phyloP scores from a whole-genome alignment of 495 filamentous ascomycete species.

The Neurospora intermedia region DNA sequence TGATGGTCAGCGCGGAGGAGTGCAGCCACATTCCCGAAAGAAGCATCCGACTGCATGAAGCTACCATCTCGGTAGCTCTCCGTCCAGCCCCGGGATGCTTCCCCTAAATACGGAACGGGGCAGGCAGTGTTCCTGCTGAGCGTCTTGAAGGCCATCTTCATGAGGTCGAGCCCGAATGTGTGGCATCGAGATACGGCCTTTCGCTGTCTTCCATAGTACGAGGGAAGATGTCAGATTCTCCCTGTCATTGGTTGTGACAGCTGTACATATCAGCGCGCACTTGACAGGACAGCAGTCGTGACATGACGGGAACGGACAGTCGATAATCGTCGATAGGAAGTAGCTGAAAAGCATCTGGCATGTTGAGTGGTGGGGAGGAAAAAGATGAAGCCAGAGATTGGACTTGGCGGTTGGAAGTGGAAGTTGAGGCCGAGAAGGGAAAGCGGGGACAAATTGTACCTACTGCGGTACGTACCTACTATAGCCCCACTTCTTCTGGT shows the following conservation, averaged over 20 bases:
- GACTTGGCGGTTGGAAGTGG: not conserved
- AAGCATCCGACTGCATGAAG: not conserved
- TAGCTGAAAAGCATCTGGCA: not conserved
- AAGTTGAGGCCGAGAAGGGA: not conserved
- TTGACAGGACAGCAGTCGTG: not conserved
- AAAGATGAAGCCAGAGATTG: too few relatives aligned
- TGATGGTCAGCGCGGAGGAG: not conserved
- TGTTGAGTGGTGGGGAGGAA: not conserved
- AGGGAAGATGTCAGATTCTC: too few relatives aligned
- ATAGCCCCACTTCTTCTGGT: fast-evolving
- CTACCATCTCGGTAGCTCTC: not conserved
- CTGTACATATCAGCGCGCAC: not conserved
- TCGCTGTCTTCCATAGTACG: too few relatives aligned
- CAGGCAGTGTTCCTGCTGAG: not conserved
- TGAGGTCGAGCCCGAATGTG: not conserved
- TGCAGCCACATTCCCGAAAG: not conserved
- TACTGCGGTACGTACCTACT: fast-evolving
- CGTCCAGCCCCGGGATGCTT: not conserved
- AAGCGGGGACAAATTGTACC: not conserved
- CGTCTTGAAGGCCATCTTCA: not conserved
- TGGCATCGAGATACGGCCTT: too few relatives aligned
- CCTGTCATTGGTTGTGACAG: too few relatives aligned
- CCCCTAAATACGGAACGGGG: not conserved
- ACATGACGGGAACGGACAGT: not conserved
- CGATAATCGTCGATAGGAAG: not conserved